These are phyloP conservation scores for Sextonia rubra DNA, from an alignment of 164 flowering plant species.

Conservation along the genomic window DNA sequence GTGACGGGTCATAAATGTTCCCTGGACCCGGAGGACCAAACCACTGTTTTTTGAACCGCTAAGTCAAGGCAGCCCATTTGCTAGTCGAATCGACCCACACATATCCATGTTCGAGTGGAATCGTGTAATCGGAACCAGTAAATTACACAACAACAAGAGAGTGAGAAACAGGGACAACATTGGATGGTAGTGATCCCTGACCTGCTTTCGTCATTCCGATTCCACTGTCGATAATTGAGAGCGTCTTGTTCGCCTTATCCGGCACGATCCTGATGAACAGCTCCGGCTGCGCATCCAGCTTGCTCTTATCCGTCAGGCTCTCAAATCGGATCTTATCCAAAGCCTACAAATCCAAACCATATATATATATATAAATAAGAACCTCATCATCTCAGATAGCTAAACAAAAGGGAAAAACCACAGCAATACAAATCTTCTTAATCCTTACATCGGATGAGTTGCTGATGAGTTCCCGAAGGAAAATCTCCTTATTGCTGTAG, in stretches of 20 bases:
- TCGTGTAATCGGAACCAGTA: too few species aligned
- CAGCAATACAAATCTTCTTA: neutral
- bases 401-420: too few species aligned
- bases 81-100: too few species aligned
- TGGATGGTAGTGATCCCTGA: neutral
- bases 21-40: too few species aligned
- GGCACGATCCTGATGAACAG: constrained; percentile 40
- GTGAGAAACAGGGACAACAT: too few species aligned
- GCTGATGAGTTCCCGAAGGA: constrained; percentile 22
- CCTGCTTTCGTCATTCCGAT: constrained; percentile 18
- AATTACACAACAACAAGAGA: too few species aligned
- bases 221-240: constrained; percentile 25
- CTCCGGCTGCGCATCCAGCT: constrained; percentile 44
- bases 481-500: constrained; percentile 24
- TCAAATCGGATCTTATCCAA: constrained; percentile 47
- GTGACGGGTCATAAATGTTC: too few species aligned
- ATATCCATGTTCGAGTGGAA: too few species aligned
- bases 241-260: constrained; percentile 38
- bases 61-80: too few species aligned
- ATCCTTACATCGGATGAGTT: constrained; percentile 15
- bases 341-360: constrained; percentile 9
- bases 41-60: too few species aligned
- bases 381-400: neutral
- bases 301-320: constrained; percentile 43
- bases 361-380: too few species aligned